Evolutionary conservation across 176 grass and related monocot species (phyloP).

Genomic region (Coix lacrymajobi): DNA sequence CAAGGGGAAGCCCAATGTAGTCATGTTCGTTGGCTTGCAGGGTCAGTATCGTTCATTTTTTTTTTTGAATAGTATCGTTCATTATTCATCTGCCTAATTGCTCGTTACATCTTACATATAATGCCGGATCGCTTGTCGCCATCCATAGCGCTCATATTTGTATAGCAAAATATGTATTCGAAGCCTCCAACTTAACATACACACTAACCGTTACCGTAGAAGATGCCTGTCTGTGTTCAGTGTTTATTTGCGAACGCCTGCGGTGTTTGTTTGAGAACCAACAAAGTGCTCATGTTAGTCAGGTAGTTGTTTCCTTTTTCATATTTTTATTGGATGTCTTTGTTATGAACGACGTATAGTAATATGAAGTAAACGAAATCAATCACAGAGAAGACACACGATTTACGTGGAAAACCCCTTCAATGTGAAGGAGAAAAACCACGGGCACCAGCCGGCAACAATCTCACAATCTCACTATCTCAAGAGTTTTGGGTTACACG

Average conservation of each 20-base stretch:
- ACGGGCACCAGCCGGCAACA: no score
- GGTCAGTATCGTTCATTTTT: conserved; percentile 36
- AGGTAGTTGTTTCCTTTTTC: neutral
- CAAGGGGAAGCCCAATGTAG: conserved; percentile 69
- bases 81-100: neutral
- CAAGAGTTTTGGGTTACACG: no score
- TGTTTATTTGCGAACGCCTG: neutral
- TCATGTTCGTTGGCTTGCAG: conserved; percentile 97
- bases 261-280: neutral
- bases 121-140: neutral
- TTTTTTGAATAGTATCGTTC: neutral
- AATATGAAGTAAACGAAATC: no score
- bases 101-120: neutral
- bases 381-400: no score
- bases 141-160: neutral
- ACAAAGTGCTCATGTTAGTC: neutral
- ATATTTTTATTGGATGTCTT: neutral
- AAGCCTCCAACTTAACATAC: neutral
- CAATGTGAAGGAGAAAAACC: no score
- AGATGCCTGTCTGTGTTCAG: neutral
- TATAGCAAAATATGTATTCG: neutral
- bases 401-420: no score
- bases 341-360: no score
- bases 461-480: no score
- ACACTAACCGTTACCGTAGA: neutral